Evolutionary conservation across 1,284 basidiomycete genomes (phyloP).

Genomic region (Exobasidium rhododendri): DNA sequence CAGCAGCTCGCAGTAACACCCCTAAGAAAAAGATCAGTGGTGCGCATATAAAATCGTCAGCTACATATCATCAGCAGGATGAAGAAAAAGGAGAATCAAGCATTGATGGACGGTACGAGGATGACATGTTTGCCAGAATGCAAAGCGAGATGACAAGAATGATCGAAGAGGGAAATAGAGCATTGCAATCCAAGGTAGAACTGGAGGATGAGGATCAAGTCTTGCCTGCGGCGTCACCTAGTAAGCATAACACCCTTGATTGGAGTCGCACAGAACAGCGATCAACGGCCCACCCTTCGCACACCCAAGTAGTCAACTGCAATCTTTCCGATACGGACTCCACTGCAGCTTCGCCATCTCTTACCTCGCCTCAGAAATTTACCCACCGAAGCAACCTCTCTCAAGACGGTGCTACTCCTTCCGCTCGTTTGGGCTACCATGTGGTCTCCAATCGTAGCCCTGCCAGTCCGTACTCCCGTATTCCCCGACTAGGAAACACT

Average conservation of each 20-base stretch:
- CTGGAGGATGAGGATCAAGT: constrained; percentile 6
- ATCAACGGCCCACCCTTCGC: not conserved
- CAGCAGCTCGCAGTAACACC: not conserved
- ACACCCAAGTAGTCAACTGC: not conserved
- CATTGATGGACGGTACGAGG: constrained; percentile 29
- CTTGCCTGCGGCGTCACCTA: not conserved
- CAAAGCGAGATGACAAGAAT: constrained; percentile 33
- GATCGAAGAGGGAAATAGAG: constrained; percentile 36
- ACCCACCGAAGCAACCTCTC: too few species aligned
- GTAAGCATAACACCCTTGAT: not conserved
- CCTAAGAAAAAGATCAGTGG: not conserved
- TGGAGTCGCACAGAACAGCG: not conserved
- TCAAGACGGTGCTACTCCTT: not conserved
- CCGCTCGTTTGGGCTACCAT: not conserved
- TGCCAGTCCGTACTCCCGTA: not conserved
- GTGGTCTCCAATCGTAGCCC: not conserved
- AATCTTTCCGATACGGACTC: not conserved
- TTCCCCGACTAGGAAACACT: not conserved
- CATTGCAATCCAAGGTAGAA: constrained; percentile 25
- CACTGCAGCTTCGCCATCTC: not conserved
- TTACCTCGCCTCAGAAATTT: too few species aligned
- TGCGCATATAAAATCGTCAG: not conserved
- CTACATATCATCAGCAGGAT: not conserved
- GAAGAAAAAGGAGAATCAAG: too few species aligned
- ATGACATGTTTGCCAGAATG: constrained; percentile 32